These are phyloP conservation scores for Umbelopsis ramanniana DNA, from an alignment of 192 early-diverging fungal genomes.

Conservation along the genomic window DNA sequence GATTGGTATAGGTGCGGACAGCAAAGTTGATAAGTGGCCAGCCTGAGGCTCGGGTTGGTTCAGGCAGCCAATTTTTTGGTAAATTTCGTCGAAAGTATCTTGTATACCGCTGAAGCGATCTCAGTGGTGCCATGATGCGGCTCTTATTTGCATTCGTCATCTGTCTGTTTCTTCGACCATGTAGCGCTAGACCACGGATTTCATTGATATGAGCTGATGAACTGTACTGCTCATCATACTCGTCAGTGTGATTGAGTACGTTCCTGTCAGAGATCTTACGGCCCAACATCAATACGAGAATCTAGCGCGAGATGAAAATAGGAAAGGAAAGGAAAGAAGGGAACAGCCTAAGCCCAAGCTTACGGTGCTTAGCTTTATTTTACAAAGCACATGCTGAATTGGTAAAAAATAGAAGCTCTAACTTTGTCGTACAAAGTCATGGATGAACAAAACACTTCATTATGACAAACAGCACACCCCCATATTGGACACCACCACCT, in stretches of 20 bases:
- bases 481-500: neutral
- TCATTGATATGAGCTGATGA: neutral
- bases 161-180: neutral
- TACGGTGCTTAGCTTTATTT: neutral
- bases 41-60: neutral
- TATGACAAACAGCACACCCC: neutral
- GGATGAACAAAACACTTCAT: neutral
- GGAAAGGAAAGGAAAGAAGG: neutral
- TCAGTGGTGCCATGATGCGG: neutral
- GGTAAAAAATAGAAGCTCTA: neutral
- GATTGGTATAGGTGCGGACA: conserved; percentile 28
- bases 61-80: neutral
- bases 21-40: conserved; percentile 14
- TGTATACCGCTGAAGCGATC: neutral
- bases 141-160: neutral
- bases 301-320: neutral
- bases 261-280: neutral
- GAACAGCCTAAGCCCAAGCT: neutral
- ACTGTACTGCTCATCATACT: conserved; percentile 5
- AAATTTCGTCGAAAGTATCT: neutral
- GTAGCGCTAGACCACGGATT: neutral
- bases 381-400: neutral
- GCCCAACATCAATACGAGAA: neutral
- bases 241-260: neutral
- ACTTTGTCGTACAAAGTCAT: neutral